These are phyloP conservation scores for Ploettnerulaceae sp. DNA, from an alignment of 2,329 filamentous ascomycete species.

Conservation along the genomic window DNA sequence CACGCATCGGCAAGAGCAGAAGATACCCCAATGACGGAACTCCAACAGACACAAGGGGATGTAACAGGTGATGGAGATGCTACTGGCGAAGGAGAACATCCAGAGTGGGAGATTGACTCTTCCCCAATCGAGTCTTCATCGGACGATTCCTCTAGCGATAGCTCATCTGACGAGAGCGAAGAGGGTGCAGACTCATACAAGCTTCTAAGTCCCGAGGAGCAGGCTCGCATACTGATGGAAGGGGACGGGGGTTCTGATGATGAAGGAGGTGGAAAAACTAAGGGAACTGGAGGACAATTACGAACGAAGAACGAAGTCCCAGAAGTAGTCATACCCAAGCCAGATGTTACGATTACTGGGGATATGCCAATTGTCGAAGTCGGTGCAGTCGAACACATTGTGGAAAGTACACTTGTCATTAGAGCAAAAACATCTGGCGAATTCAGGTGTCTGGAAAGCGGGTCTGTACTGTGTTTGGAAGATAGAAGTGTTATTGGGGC, in stretches of 20 bases:
- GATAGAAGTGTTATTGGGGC: constrained; percentile 74
- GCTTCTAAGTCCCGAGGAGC: constrained; percentile 74
- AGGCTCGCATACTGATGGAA: constrained; percentile 79
- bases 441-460: constrained; percentile 77
- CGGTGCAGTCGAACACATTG: constrained; percentile 68
- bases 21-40: constrained; percentile 1
- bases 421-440: constrained; percentile 75
- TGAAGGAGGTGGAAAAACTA: constrained; percentile 52
- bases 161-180: constrained; percentile 50
- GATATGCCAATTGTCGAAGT: constrained; percentile 74
- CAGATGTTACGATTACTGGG: constrained; percentile 70
- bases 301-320: constrained; percentile 77
- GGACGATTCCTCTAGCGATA: constrained; percentile 51
- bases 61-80: background rate
- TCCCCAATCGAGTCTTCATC: constrained; percentile 68
- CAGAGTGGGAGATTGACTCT: constrained; percentile 82
- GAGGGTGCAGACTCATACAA: constrained; percentile 57
- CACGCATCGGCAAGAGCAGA: background rate
- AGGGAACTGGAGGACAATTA: constrained; percentile 45
- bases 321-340: constrained; percentile 63
- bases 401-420: constrained; percentile 75
- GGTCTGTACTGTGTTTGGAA: constrained; percentile 75
- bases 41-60: background rate
- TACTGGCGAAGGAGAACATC: constrained; percentile 40
- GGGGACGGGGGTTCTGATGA: constrained; percentile 76